Evolutionary conservation across 2,329 filamentous ascomycete genomes (phyloP), one percentile per base, ranked within the genome.

Genomic region (Penicillium aurantiogriseum): DNA sequence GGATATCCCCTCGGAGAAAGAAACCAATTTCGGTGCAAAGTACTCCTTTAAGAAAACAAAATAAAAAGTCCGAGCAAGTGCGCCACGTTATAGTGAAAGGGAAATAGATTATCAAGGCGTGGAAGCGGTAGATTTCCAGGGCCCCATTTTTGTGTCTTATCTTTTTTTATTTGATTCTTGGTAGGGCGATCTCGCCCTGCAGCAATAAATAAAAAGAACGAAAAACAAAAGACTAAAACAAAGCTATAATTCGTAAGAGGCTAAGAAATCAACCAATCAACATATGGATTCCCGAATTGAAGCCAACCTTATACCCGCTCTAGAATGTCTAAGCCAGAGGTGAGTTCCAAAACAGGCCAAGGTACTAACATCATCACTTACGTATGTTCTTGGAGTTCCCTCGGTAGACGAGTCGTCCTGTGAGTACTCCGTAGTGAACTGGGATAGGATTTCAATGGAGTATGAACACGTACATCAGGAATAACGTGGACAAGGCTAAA

Each of bases 341-440:
- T 61, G 29, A 57, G 38, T 60, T 59, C 63, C 60, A 45, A 57
- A 61, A 54, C 11, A 42, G 57, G 63, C 43, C 23, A 57, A 59
- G 56, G 54, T 35, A 44, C 51, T 23, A 62, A 59, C 63, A 67
- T 66, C 64, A 66, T 64, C 63, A 60, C 61, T 67, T 65, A 65
- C 65, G 64, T 66, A 65, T 59, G 63, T 62, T 53, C 49, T 55
- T 49, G 15, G 51, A 58, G 55, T 57, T 31, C 21, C 27, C 13
- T 8, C 10, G 10, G 8, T 29, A 19, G 9, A 11, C 4, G 3
- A 10, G 21, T 25, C 3, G 15, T n/a, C 23, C 1, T 9, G 7
- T 9, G 4, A 44, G 17, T 11, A 31, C 29, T 31, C 4, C 4
- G 4, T 15, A n/a, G 17, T 9, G 9, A 27, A 31, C 29, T 31